phyloP scores from a whole-genome alignment of 176 grass and related monocot genomes.

The Cocos nucifera region DNA sequence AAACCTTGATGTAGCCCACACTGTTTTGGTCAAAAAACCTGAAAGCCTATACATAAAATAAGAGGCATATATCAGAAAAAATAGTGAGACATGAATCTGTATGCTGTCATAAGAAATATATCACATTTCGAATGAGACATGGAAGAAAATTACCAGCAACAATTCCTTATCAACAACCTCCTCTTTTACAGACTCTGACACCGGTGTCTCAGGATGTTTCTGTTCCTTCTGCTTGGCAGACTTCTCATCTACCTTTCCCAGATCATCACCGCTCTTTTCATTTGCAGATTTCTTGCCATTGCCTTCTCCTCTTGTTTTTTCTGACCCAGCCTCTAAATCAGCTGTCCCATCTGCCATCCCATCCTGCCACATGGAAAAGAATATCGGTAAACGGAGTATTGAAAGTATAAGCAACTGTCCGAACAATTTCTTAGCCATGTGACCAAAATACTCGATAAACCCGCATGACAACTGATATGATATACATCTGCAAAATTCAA shows the following conservation, averaged over 20 bases:
- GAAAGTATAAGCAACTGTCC: not conserved
- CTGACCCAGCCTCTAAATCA: conserved; percentile 19
- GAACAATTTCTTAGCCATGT: too few species aligned
- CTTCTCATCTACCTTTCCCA: conserved; percentile 21
- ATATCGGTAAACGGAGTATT: not conserved
- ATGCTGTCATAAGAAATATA: too few species aligned
- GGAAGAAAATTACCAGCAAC: conserved; percentile 47
- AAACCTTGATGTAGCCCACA: conserved; percentile 74
- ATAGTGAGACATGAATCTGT: too few species aligned
- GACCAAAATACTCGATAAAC: too few species aligned
- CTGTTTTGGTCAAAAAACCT: conserved; percentile 87
- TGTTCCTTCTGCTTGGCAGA: conserved; percentile 23
- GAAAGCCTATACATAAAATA: conserved; percentile 59
- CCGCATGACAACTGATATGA: too few species aligned
- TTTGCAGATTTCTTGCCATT: conserved; percentile 26
- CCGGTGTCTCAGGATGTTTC: conserved; percentile 25
- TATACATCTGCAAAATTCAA: too few species aligned
- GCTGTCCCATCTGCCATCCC: conserved; percentile 17
- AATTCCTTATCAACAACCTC: conserved; percentile 77
- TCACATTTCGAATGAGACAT: too few species aligned
- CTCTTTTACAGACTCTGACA: conserved; percentile 39
- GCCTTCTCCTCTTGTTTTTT: conserved; percentile 27
- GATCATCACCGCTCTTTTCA: not conserved
- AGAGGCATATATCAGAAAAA: not conserved
- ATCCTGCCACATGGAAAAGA: conserved; percentile 30